Conservation (phyloP, 2,329 filamentous ascomycete species). For the Ascochyta fabae region DNA sequence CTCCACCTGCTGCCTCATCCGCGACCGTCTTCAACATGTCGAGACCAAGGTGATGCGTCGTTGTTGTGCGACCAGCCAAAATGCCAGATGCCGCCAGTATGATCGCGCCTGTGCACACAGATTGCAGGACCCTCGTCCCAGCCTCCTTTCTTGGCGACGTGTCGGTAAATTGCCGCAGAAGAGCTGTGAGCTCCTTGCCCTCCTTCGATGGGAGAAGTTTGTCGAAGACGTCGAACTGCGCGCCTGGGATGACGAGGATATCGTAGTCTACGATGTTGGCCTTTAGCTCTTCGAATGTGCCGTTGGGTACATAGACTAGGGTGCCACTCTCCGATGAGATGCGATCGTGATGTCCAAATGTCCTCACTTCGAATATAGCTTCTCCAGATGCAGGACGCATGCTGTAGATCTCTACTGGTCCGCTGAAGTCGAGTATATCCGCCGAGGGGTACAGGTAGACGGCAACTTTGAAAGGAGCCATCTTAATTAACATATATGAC, state of each 20-base stretch:
- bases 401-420: conserved; percentile 48
- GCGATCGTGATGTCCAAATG: conserved; percentile 40
- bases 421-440: conserved; percentile 53
- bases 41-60: conserved; percentile 50
- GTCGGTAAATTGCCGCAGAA: conserved; percentile 32
- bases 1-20: conserved; percentile 39
- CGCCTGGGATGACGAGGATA: conserved; percentile 51
- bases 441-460: conserved; percentile 48
- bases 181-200: conserved; percentile 22
- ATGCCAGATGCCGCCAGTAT: conserved; percentile 49
- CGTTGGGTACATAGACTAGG: conserved; percentile 42
- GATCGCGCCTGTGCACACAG: conserved; percentile 51
- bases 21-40: conserved; percentile 35
- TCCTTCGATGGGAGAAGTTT: conserved; percentile 30
- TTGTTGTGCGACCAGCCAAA: conserved; percentile 43
- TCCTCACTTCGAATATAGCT: conserved; percentile 43
- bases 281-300: conserved; percentile 37
- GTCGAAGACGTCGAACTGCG: conserved; percentile 32
- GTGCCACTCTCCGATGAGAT: conserved; percentile 32
- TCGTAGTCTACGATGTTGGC: conserved; percentile 43
- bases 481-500: conserved; percentile 1
- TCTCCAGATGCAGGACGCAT: conserved; percentile 35
- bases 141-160: conserved; percentile 31
- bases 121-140: conserved; percentile 44
- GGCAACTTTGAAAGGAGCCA: conserved; percentile 46